phyloP scores from a whole-genome alignment of 2,329 filamentous ascomycete genomes.

The Arthroderma sp. region DNA sequence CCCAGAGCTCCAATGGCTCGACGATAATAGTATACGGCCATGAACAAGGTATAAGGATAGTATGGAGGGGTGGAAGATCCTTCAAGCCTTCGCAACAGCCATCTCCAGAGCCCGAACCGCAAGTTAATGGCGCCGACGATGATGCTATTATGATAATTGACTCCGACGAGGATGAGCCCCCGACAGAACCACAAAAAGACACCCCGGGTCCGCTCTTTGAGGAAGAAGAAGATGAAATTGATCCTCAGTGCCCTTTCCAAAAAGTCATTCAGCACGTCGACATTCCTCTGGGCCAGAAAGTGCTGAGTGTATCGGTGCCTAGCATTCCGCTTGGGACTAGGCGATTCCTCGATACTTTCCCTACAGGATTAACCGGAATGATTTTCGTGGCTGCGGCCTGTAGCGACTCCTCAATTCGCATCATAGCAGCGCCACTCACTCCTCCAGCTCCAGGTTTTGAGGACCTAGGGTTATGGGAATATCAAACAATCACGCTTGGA shows the following conservation, averaged over 20 bases:
- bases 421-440: constrained; percentile 42
- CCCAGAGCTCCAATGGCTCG: constrained; percentile 47
- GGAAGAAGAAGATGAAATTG: constrained; percentile 44
- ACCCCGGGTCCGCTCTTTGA: constrained; percentile 32
- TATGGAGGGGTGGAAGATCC: constrained; percentile 47
- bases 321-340: constrained; percentile 30
- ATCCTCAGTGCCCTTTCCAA: constrained; percentile 42
- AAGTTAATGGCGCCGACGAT: constrained; percentile 28
- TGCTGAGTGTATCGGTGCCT: constrained; percentile 39
- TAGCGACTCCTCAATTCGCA: constrained; percentile 42
- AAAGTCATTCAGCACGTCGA: constrained; percentile 42
- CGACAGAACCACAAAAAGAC: constrained; percentile 19
- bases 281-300: constrained; percentile 40
- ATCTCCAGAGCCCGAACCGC: constrained; percentile 15
- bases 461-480: constrained; percentile 24
- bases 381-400: constrained; percentile 44
- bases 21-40: constrained; percentile 49
- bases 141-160: constrained; percentile 44
- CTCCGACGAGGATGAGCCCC: constrained; percentile 42
- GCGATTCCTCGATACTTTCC: constrained; percentile 31
- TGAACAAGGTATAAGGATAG: constrained; percentile 42
- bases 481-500: constrained; percentile 37
- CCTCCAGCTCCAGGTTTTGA: constrained; percentile 36
- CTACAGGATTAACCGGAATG: constrained; percentile 35
- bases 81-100: constrained; percentile 26